Evolutionary conservation across 371 early-diverging fungal genomes (phyloP).

Genomic region (Smittium mucronatum): DNA sequence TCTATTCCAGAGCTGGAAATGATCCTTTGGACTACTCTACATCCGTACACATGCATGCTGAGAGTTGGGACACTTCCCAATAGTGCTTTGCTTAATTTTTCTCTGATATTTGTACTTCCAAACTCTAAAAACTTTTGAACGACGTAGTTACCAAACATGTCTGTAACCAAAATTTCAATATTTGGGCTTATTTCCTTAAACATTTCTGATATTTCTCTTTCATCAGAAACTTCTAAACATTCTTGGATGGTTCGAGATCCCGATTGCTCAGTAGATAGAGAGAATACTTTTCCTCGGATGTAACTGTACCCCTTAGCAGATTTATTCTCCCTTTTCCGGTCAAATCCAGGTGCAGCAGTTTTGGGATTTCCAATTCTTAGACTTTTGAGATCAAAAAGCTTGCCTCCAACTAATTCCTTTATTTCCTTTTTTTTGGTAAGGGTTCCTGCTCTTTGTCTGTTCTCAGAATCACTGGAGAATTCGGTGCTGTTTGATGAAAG

Average conservation of each 20-base stretch:
- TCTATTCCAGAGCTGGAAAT: conserved; percentile 72
- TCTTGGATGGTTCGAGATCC: conserved; percentile 98
- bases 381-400: too few species aligned
- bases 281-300: conserved; percentile 72
- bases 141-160: conserved; percentile 99
- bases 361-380: background rate
- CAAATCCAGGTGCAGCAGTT: background rate
- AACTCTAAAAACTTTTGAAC: conserved; percentile 97
- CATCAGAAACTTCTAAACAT: conserved; percentile 74
- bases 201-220: conserved; percentile 81
- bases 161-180: conserved; percentile 83
- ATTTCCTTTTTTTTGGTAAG: too few species aligned
- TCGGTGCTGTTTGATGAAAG: background rate
- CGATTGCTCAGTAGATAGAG: conserved; percentile 94
- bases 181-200: conserved; percentile 87
- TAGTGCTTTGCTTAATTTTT: conserved; percentile 85
- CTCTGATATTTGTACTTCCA: conserved; percentile 62
- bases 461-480: background rate
- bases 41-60: conserved; percentile 88
- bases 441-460: too few species aligned
- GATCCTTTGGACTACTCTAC: conserved; percentile 96
- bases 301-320: conserved; percentile 52
- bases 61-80: conserved; percentile 47
- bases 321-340: background rate
- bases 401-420: too few species aligned